Percentiles rank a stretch among this genome's conserved stretches.
These are phyloP conservation scores for Sporothrix humicola DNA, from an alignment of 2,329 filamentous ascomycete genomes.

Conservation along the genomic window DNA sequence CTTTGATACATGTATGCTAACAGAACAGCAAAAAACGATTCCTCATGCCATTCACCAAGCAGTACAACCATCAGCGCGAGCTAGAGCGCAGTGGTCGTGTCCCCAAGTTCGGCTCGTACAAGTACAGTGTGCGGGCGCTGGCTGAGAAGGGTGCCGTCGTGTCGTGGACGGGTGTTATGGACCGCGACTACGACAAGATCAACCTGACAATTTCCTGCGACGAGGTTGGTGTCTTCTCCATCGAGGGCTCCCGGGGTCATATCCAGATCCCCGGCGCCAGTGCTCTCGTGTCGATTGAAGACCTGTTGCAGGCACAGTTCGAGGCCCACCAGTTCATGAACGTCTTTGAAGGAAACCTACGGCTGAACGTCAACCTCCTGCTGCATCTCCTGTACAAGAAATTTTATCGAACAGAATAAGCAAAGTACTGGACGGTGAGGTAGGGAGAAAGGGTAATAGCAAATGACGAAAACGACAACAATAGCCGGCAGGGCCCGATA, in stretches of 20 bases:
- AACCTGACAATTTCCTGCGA: constrained; percentile 95
- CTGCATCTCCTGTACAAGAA: constrained; percentile 98
- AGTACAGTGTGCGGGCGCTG: constrained; percentile 89
- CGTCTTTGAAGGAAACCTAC: constrained; percentile 82
- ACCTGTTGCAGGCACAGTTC: constrained; percentile 94
- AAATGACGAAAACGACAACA: background rate
- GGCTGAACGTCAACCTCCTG: constrained; percentile 94
- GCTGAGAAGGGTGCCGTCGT: constrained; percentile 94
- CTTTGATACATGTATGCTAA: constrained; percentile 23
- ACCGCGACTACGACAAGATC: constrained; percentile 86
- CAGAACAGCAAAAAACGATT: constrained; percentile 78
- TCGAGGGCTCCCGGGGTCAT: constrained; percentile 87
- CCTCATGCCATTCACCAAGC: constrained; percentile 94
- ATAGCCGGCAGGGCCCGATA: background rate
- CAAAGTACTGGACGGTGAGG: background rate
- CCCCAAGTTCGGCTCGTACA: constrained; percentile 97
- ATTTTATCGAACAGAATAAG: constrained; percentile 78
- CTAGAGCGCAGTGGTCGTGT: constrained; percentile 89
- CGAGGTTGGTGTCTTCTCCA: constrained; percentile 88
- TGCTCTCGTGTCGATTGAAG: constrained; percentile 86
- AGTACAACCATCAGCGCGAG: constrained; percentile 98
- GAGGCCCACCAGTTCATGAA: constrained; percentile 97
- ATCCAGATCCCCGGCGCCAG: constrained; percentile 96
- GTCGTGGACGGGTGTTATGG: constrained; percentile 81
- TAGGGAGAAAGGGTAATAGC: background rate